A percentile compares a stretch with the other conserved stretches of the same genome.
phyloP scores from a whole-genome alignment of 2,329 filamentous ascomycete genomes.

The Cladosporium phlei region DNA sequence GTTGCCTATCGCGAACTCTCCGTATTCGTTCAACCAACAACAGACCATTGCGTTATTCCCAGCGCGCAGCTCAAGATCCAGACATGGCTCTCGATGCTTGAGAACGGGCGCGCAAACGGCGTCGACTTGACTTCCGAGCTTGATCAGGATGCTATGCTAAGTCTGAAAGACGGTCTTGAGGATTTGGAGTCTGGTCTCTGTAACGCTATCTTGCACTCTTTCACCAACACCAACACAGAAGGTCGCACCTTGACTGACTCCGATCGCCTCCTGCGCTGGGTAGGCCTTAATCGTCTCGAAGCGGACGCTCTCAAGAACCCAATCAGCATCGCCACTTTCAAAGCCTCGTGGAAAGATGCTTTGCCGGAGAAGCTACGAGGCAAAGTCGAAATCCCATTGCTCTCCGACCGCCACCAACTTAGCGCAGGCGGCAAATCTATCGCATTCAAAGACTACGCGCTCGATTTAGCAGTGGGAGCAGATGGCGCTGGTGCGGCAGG shows the following conservation, averaged over 20 bases:
- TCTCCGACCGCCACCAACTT: conserved; percentile 25
- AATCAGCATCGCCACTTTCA: conserved; percentile 27
- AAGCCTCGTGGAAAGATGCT: conserved; percentile 34
- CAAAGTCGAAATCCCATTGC: conserved; percentile 21
- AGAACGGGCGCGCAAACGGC: conserved; percentile 38
- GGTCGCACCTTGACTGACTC: conserved; percentile 28
- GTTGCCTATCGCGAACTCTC: conserved; percentile 47
- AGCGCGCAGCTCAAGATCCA: conserved; percentile 44
- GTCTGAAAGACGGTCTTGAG: conserved; percentile 32
- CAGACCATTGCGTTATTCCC: conserved; percentile 40
- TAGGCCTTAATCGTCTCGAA: conserved; percentile 24
- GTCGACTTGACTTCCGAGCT: conserved; percentile 31
- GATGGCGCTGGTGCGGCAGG: conserved; percentile 15
- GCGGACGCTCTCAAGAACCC: conserved; percentile 18
- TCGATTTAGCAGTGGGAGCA: conserved; percentile 1
- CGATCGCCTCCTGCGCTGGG: conserved; percentile 18
- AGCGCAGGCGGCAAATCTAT: conserved; percentile 21
- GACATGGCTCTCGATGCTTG: conserved; percentile 46
- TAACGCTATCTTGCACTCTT: conserved; percentile 31
- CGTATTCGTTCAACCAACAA: conserved; percentile 45
- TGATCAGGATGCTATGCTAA: conserved; percentile 14
- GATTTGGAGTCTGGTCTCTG: conserved; percentile 24
- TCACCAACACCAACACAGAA: conserved; percentile 17
- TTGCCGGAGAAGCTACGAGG: conserved; percentile 32
- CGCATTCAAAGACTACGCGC: conserved; percentile 15